These are phyloP conservation scores for Rhododendron ovatum DNA, from an alignment of 148 eudicot species.

Conservation along the genomic window DNA sequence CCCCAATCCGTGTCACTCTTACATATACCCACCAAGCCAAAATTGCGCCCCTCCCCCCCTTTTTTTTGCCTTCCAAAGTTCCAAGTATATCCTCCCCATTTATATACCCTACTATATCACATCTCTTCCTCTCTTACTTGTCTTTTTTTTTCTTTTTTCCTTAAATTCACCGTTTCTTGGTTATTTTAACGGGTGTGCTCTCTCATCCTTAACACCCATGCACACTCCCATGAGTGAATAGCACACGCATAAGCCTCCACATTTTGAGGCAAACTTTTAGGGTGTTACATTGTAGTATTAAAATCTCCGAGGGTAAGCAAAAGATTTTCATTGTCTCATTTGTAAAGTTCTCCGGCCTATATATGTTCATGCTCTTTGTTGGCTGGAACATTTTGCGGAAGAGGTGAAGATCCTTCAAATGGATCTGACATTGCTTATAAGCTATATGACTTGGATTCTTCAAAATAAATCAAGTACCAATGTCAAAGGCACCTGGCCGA, in stretches of 20 bases:
- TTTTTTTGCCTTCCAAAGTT: neutral
- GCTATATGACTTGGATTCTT: neutral
- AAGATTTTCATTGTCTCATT: neutral
- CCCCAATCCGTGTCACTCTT: neutral
- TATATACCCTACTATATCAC: neutral
- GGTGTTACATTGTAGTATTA: neutral
- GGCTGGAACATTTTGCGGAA: neutral
- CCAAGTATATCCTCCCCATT: neutral
- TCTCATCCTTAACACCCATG: neutral
- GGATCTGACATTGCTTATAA: neutral
- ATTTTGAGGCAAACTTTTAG: neutral
- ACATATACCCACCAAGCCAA: neutral
- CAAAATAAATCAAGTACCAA: neutral
- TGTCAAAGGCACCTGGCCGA: neutral
- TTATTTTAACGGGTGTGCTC: neutral
- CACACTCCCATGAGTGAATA: neutral
- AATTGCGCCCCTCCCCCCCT: neutral
- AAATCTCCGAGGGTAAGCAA: neutral
- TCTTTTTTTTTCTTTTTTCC: too few species aligned
- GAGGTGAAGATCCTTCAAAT: neutral
- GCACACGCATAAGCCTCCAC: neutral
- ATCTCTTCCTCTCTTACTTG: neutral
- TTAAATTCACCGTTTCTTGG: neutral
- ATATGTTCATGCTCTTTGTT: neutral
- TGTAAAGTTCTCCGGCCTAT: neutral